These are phyloP conservation scores for Meira miltonrushii DNA, from an alignment of 1,284 basidiomycete species.

Conservation along the genomic window DNA sequence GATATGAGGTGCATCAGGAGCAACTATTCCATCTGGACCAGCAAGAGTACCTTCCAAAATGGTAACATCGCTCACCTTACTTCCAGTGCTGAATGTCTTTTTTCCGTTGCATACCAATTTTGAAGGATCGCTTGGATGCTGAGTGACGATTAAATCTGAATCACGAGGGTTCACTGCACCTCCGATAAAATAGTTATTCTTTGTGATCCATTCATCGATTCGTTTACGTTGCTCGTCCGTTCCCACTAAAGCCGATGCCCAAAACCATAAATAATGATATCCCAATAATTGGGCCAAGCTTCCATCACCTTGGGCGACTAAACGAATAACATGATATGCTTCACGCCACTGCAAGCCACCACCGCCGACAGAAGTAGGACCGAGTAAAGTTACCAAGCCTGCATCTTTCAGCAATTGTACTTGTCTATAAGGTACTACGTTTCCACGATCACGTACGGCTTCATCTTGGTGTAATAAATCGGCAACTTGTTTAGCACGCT, in stretches of 20 bases:
- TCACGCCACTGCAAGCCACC: constrained; percentile 40
- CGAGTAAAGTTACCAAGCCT: constrained; percentile 46
- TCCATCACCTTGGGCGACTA: constrained; percentile 47
- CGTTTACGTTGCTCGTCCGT: constrained; percentile 38
- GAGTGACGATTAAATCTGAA: constrained; percentile 39
- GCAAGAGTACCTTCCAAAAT: constrained; percentile 36
- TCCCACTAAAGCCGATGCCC: constrained; percentile 41
- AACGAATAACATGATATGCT: constrained; percentile 42
- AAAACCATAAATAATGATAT: constrained; percentile 41
- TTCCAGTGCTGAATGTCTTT: constrained; percentile 52
- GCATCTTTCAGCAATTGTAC: constrained; percentile 50
- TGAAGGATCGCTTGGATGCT: constrained; percentile 30
- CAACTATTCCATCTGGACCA: constrained; percentile 26
- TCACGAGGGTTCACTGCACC: constrained; percentile 53
- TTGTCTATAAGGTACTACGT: constrained; percentile 48
- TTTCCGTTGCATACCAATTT: constrained; percentile 47
- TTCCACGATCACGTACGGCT: constrained; percentile 44
- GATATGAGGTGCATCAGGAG: constrained; percentile 35
- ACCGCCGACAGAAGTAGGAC: constrained; percentile 39
- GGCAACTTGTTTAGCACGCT: constrained; percentile 43
- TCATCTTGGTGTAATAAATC: constrained; percentile 44
- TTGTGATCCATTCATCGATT: constrained; percentile 29
- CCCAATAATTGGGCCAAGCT: constrained; percentile 37
- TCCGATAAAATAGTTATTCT: constrained; percentile 46
- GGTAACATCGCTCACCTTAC: constrained; percentile 50